Evolutionary conservation across 1,284 basidiomycete genomes (phyloP).

Genomic region (Trichosporon ovoides): DNA sequence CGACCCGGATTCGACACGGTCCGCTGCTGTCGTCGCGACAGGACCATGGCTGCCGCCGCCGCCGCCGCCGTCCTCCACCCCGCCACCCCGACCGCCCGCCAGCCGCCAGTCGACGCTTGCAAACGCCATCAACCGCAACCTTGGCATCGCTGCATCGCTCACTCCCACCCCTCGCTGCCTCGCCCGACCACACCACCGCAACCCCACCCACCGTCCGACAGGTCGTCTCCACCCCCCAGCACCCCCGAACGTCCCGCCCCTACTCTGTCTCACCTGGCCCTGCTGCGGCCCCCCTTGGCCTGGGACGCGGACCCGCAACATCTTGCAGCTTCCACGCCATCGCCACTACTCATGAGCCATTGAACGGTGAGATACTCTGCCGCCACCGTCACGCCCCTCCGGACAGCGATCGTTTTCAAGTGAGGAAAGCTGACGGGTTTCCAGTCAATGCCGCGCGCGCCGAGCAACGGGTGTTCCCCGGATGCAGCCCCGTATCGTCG

Average conservation of each 20-base stretch:
- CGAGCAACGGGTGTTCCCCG: slow-evolving; percentile 1
- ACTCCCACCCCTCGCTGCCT: not conserved
- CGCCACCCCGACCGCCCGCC: not conserved
- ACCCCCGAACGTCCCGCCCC: not conserved
- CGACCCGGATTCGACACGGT: not conserved
- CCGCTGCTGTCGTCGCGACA: too few relatives aligned
- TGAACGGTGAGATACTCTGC: not conserved
- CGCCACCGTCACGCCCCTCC: not conserved
- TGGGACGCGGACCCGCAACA: not conserved
- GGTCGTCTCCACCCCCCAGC: not conserved
- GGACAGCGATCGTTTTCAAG: too few relatives aligned
- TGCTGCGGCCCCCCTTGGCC: not conserved
- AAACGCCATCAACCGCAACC: not conserved
- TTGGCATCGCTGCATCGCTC: not conserved
- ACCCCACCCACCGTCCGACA: not conserved
- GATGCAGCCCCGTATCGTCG: not conserved
- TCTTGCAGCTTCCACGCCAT: not conserved
- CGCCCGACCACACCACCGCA: not conserved
- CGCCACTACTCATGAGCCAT: slow-evolving; percentile 1
- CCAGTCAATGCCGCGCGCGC: slow-evolving; percentile 5
- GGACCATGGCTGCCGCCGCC: not conserved
- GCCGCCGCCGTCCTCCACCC: not conserved
- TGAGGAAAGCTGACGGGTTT: not conserved
- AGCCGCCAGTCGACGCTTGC: not conserved
- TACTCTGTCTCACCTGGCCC: slow-evolving; percentile 1